Base-by-base conservation (phyloP, 176 grass and related monocot species). In the Zoysia pacifica region DNA sequence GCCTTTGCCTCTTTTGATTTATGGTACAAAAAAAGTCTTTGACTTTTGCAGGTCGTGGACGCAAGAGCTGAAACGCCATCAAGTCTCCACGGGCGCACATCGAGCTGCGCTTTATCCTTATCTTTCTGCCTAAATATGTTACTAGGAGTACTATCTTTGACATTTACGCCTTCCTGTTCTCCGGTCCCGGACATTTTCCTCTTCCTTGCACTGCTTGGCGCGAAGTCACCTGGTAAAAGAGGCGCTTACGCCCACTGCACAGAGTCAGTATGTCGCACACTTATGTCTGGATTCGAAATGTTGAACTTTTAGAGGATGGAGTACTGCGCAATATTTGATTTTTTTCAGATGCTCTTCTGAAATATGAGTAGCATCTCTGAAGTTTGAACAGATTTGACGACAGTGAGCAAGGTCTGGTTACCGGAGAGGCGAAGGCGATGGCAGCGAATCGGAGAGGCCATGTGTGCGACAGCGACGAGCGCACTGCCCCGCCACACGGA, bases 21-120 rank as follows among this genome's bases (percentile, higher is more conserved):
- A 15, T 40, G 19, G 0, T n/a, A 12, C 9, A 70, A 58, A 11
- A 10, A 50, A 38, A 38, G 15, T 48, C 48, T 84, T 84, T 90
- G 80, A 90, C 80, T 81, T 90, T 41, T 41, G 52, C 61, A 69
- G 7, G 60, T 28, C 62, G 60, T 19, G 12, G 60, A 71, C 63
- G 59, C 37, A 44, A 66, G 35, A 50, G 15, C 20, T 13, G 70
- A 45, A 83, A 75, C 81, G 81, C 70, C 70, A 76, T 67, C 81
- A 84, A 88, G 56, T 86, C 80, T 90, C 84, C 88, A 59, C 69
- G 72, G 66, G 66, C 66, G 16, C 70, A 79, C 81, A 72, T 69
- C 58, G 73, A 77, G 79, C 51, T 78, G 60, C 68, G 39, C 58
- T 70, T 60, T 90, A 83, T 83, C 84, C 84, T 87, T 80, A 87